These are phyloP conservation scores for Hyphodiscus hymeniophilus DNA, from an alignment of 495 filamentous ascomycete genomes.

Conservation along the genomic window DNA sequence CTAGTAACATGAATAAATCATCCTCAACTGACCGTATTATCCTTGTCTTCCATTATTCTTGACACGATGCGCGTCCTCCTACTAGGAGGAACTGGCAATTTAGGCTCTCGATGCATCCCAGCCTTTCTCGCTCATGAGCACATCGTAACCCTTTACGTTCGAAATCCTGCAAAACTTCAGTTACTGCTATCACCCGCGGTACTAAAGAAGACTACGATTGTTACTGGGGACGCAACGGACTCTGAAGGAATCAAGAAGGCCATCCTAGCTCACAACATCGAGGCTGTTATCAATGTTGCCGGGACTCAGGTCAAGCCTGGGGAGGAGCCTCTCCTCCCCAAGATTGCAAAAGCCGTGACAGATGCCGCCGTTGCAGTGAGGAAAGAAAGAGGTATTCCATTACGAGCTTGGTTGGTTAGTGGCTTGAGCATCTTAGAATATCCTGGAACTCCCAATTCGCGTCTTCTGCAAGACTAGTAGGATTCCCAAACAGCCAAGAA, in stretches of 20 bases:
- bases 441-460: neutral
- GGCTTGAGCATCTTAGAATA: constrained; percentile 4
- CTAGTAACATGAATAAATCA: neutral
- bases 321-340: neutral
- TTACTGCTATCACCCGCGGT: neutral
- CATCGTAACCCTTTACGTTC: constrained; percentile 8
- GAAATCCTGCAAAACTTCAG: constrained; percentile 4
- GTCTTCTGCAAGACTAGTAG: constrained; percentile 6
- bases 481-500: no score
- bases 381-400: constrained; percentile 2
- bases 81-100: constrained; percentile 10
- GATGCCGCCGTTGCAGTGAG: constrained; percentile 2
- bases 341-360: constrained; percentile 5
- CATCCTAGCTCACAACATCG: constrained; percentile 10
- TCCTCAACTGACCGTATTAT: neutral
- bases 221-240: constrained; percentile 7
- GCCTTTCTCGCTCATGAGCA: constrained; percentile 11
- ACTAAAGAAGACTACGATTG: constrained; percentile 2
- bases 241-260: constrained; percentile 9
- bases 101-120: constrained; percentile 6
- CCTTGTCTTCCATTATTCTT: no score
- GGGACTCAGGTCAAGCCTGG: neutral
- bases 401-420: constrained; percentile 7
- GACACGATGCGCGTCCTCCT: constrained; percentile 6
- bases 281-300: constrained; percentile 12